Conservation (phyloP, 1,284 basidiomycete species). For the Heliocybe sulcata region DNA sequence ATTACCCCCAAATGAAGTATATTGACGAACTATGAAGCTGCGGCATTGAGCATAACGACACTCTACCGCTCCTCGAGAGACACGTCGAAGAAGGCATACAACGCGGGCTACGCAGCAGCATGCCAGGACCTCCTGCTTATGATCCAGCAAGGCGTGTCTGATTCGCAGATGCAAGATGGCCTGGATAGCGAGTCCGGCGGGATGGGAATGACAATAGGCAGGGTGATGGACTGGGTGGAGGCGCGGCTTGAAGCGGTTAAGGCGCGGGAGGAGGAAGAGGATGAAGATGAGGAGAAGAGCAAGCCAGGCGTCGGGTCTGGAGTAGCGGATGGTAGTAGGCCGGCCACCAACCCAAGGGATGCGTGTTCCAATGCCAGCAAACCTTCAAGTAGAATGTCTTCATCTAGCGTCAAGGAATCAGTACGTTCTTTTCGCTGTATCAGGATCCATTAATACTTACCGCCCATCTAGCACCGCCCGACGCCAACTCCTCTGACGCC, state of each 20-base stretch:
- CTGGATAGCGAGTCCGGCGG: constrained; percentile 29
- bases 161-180: constrained; percentile 29
- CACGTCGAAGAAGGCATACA: constrained; percentile 70
- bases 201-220: constrained; percentile 54
- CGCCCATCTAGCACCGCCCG: not conserved
- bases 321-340: not conserved
- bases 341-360: not conserved
- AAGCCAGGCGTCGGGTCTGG: not conserved
- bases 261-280: constrained; percentile 68
- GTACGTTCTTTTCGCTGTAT: no score
- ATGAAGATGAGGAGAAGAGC: constrained; percentile 47
- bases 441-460: no score
- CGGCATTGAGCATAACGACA: constrained; percentile 75
- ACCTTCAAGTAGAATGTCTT: no score
- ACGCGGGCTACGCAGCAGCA: constrained; percentile 67
- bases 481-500: not conserved
- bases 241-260: constrained; percentile 64
- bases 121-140: constrained; percentile 72
- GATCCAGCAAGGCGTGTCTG: constrained; percentile 74
- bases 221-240: constrained; percentile 71
- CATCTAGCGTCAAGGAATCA: no score
- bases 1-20: not conserved
- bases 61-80: constrained; percentile 69
- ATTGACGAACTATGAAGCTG: constrained; percentile 34
- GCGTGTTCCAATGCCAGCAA: not conserved